These are phyloP conservation scores for Kwoniella europaea DNA, from an alignment of 768 basidiomycete genomes.

Conservation along the genomic window DNA sequence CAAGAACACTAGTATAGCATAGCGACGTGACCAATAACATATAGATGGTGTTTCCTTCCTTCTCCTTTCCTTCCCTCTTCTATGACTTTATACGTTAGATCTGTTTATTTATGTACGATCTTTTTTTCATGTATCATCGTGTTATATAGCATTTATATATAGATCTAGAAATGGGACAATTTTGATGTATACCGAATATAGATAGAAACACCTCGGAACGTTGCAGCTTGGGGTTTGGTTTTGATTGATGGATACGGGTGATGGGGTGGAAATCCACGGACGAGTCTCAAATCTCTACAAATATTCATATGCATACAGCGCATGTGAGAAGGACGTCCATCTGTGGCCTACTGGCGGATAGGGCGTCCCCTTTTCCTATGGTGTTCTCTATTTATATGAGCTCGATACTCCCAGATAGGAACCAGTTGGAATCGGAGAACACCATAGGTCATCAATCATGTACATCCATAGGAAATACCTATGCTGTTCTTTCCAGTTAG, in stretches of 20 bases:
- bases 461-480: not conserved
- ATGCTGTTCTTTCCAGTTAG: not conserved
- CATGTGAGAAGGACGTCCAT: not conserved
- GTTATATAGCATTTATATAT: not conserved
- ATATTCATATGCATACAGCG: not conserved
- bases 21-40: conserved; percentile 14
- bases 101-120: not conserved
- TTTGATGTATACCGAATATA: not conserved
- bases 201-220: not conserved
- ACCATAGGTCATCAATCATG: not conserved
- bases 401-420: not conserved
- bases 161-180: not conserved
- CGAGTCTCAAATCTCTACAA: too few species aligned
- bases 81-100: not conserved
- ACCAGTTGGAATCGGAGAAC: not conserved
- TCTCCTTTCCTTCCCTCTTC: not conserved
- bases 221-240: not conserved
- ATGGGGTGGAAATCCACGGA: too few species aligned
- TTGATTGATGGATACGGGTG: not conserved
- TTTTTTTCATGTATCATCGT: not conserved
- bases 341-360: not conserved
- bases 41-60: conserved; percentile 18
- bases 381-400: not conserved
- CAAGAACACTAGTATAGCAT: conserved; percentile 8
- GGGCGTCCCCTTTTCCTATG: not conserved